Conservation (phyloP, 352 stramenopile genomes). For the Peronospora farinosa region DNA sequence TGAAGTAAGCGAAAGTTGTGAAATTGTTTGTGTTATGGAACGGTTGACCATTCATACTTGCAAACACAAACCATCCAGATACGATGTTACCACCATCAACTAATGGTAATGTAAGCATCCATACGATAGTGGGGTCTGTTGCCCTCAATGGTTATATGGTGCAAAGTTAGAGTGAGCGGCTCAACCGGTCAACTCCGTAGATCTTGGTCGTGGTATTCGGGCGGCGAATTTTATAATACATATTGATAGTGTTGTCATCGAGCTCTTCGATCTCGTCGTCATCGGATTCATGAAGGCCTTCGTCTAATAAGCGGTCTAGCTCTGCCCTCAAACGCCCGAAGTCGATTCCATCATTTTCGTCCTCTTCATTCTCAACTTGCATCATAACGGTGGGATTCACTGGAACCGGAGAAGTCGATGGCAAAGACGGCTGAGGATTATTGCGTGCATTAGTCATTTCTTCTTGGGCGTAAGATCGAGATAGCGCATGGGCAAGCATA, state of each 20-base stretch:
- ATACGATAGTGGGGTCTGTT: not conserved
- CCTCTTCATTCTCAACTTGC: conserved; percentile 5
- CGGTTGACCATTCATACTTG: conserved; percentile 5
- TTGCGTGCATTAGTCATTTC: conserved; percentile 1
- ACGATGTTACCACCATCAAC: not conserved
- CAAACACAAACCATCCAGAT: conserved; percentile 18
- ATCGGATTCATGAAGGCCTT: conserved; percentile 14
- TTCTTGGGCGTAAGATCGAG: conserved; percentile 3
- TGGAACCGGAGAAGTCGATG: conserved; percentile 1
- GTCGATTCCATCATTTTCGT: conserved; percentile 21
- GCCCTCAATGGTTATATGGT: not conserved
- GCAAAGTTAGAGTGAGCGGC: conserved; percentile 10
- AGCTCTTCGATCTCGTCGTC: not conserved
- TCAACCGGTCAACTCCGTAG: conserved; percentile 2
- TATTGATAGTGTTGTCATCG: conserved; percentile 5
- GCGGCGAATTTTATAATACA: conserved; percentile 1
- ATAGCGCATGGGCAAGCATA: conserved; percentile 21
- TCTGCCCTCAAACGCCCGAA: conserved; percentile 19
- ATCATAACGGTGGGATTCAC: conserved; percentile 3
- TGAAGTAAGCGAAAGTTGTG: conserved; percentile 5
- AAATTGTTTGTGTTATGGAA: conserved; percentile 16
- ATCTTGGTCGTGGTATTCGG: not conserved
- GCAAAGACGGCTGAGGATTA: not conserved
- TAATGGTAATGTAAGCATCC: conserved; percentile 6
- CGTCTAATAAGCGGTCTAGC: conserved; percentile 24